These are phyloP conservation scores for Cladosporium sp. DNA, from an alignment of 2,329 filamentous ascomycete species.

Conservation along the genomic window DNA sequence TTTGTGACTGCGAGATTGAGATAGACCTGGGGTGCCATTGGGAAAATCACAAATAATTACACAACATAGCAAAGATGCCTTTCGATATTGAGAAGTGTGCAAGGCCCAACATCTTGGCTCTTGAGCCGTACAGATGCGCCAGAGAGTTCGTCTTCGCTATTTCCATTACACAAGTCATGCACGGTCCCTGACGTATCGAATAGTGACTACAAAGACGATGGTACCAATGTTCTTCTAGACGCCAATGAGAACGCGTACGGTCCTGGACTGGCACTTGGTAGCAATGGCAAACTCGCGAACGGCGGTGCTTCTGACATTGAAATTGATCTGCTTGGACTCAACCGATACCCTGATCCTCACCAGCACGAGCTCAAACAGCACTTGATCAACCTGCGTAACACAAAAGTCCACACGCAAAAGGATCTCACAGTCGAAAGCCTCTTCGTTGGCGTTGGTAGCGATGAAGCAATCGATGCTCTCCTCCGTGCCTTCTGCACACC, in stretches of 20 bases:
- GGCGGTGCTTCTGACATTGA: constrained; percentile 48
- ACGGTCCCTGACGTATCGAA: constrained; percentile 17
- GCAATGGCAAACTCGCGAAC: constrained; percentile 46
- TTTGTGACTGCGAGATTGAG: background rate
- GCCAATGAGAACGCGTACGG: constrained; percentile 98
- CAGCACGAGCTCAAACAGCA: constrained; percentile 80
- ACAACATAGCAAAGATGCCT: constrained; percentile 24
- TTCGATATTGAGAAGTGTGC: constrained; percentile 50
- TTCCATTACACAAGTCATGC: constrained; percentile 41
- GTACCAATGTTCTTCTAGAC: constrained; percentile 90
- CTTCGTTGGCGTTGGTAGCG: constrained; percentile 92
- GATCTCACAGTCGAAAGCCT: constrained; percentile 74
- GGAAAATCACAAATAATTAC: background rate
- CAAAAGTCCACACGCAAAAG: constrained; percentile 71
- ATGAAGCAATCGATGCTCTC: constrained; percentile 94
- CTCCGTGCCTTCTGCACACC: constrained; percentile 90
- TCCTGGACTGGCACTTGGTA: constrained; percentile 62
- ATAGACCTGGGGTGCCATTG: constrained; percentile 1
- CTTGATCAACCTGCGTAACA: constrained; percentile 83
- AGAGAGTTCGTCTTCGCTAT: constrained; percentile 42
- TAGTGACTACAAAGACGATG: constrained; percentile 94
- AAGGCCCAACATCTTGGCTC: constrained; percentile 48
- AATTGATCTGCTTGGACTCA: constrained; percentile 74
- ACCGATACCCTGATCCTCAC: constrained; percentile 96
- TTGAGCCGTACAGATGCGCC: constrained; percentile 52